A percentile compares a stretch with the other conserved stretches of the same genome.
These are phyloP conservation scores for Kluyveromyces lactis DNA, from an alignment of 805 yeast genomes.

Conservation along the genomic window DNA sequence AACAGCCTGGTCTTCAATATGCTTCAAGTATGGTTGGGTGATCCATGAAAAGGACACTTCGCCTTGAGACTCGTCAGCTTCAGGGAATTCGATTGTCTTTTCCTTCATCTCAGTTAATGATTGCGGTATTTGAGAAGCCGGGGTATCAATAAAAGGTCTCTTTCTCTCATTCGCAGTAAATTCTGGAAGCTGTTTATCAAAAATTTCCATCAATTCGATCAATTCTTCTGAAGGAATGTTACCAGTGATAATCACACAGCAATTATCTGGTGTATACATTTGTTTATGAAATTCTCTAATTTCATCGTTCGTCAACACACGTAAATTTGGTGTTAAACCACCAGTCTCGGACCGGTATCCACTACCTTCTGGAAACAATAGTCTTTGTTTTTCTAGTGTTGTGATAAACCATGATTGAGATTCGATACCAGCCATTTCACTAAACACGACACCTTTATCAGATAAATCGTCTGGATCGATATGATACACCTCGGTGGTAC, in stretches of 20 bases:
- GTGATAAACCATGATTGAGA: slow-evolving; percentile 64
- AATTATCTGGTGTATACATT: slow-evolving; percentile 73
- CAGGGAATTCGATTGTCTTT: slow-evolving; percentile 70
- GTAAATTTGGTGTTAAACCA: slow-evolving; percentile 70
- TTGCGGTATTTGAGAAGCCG: slow-evolving; percentile 36
- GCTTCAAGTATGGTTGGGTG: slow-evolving; percentile 58
- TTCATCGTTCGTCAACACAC: slow-evolving; percentile 62
- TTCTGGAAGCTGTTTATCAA: slow-evolving; percentile 50
- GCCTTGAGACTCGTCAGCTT: slow-evolving; percentile 77
- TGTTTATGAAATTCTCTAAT: slow-evolving; percentile 67
- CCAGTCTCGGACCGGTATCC: slow-evolving; percentile 95
- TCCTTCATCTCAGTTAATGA: slow-evolving; percentile 36
- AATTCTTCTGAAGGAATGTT: slow-evolving; percentile 71
- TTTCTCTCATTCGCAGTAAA: slow-evolving; percentile 27
- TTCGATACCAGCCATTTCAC: slow-evolving; percentile 95
- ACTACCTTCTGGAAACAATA: slow-evolving; percentile 46
- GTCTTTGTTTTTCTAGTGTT: slow-evolving; percentile 50
- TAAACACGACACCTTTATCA: slow-evolving; percentile 94
- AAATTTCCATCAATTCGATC: slow-evolving; percentile 45
- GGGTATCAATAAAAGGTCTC: slow-evolving; percentile 76
- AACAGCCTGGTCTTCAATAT: slow-evolving; percentile 54
- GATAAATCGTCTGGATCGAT: slow-evolving; percentile 74
- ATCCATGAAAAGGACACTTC: slow-evolving; percentile 70
- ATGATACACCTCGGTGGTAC: slow-evolving; percentile 90
- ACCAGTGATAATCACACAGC: slow-evolving; percentile 80